These are phyloP conservation scores for Hyparrhenia diplandra DNA, from an alignment of 176 grass and related monocot species.

Conservation along the genomic window DNA sequence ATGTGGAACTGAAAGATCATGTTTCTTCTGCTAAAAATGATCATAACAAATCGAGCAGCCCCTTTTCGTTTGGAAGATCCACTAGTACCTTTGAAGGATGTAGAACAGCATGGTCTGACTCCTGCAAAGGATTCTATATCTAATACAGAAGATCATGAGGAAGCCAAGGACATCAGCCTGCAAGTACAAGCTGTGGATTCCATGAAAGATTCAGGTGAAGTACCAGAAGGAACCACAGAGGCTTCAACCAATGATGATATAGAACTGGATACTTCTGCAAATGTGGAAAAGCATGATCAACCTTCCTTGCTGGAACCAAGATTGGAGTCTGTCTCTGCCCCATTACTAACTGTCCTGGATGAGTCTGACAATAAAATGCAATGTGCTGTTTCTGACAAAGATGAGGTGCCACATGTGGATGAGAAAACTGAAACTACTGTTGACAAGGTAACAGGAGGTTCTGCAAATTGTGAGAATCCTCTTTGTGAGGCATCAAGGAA, in stretches of 20 bases:
- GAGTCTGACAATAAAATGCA: not conserved
- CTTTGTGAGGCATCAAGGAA: not conserved
- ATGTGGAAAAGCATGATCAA: not conserved
- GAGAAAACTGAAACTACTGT: not conserved
- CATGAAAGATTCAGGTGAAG: not conserved
- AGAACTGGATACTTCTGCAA: not conserved
- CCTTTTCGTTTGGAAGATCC: slow-evolving; percentile 4
- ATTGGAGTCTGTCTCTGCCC: not conserved
- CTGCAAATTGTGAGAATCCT: not conserved
- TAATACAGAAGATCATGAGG: not conserved
- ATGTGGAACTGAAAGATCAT: not conserved
- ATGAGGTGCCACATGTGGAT: not conserved
- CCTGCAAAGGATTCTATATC: not conserved
- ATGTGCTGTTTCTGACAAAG: not conserved
- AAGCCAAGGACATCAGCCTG: too few relatives aligned
- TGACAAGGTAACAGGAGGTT: not conserved
- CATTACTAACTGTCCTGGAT: not conserved
- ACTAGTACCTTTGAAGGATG: not conserved
- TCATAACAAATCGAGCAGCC: not conserved
- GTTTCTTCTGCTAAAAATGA: not conserved
- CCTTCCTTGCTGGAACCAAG: not conserved
- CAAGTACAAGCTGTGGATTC: not conserved
- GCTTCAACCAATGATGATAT: not conserved
- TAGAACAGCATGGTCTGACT: not conserved
- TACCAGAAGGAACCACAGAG: not conserved